phyloP scores from a whole-genome alignment of 2,329 filamentous ascomycete species.

The Plectosphaerella plurivora region DNA sequence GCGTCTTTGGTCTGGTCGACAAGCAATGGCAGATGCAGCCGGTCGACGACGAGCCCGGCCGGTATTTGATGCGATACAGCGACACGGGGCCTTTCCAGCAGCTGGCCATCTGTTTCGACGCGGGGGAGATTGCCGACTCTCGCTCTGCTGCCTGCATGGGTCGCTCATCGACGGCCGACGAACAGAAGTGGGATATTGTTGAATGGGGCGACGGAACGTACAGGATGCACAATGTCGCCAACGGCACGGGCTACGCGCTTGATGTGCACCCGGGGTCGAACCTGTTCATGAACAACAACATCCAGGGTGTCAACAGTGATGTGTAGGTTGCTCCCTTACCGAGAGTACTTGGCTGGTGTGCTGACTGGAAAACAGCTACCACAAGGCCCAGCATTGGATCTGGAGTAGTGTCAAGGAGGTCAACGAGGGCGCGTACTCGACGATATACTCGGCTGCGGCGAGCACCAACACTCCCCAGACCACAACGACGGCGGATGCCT shows the following conservation, averaged over 20 bases:
- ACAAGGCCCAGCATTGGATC: slow-evolving; percentile 27
- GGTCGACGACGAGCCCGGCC: slow-evolving; percentile 17
- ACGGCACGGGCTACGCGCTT: slow-evolving; percentile 24
- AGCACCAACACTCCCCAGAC: slow-evolving; percentile 4
- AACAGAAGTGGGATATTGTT: slow-evolving; percentile 28
- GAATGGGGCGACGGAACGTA: slow-evolving; percentile 22
- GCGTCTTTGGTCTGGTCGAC: slow-evolving; percentile 12
- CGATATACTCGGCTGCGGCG: slow-evolving; percentile 17
- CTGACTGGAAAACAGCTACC: slow-evolving; percentile 8
- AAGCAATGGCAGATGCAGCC: slow-evolving; percentile 25
- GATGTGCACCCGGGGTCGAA: slow-evolving; percentile 26
- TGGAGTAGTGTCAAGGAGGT: slow-evolving; percentile 23
- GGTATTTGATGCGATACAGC: slow-evolving; percentile 24
- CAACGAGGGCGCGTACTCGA: slow-evolving; percentile 26
- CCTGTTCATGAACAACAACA: slow-evolving; percentile 23
- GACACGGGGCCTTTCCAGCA: slow-evolving; percentile 21
- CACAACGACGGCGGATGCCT: background rate
- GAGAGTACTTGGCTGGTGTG: background rate
- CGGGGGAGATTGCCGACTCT: slow-evolving; percentile 15
- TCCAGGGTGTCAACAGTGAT: slow-evolving; percentile 8
- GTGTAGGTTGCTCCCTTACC: background rate
- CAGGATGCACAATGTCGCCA: slow-evolving; percentile 23
- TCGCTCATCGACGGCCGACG: slow-evolving; percentile 15
- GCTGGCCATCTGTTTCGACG: slow-evolving; percentile 21
- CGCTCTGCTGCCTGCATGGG: slow-evolving; percentile 24